Conservation (phyloP, 441 rosid genomes). For the Pelargonium citronellum region DNA sequence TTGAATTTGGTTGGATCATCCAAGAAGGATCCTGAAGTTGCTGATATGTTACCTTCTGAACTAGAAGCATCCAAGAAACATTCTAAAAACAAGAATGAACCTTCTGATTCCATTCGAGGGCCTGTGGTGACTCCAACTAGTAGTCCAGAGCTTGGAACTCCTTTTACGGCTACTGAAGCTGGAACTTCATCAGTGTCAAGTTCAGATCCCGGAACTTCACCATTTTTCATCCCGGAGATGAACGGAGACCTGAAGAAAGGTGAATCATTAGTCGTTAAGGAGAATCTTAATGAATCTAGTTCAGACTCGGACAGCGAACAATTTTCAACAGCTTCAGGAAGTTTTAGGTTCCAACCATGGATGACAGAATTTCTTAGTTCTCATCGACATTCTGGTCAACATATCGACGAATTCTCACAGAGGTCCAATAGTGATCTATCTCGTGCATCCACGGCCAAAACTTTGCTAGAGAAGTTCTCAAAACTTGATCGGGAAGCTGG, state of each 20-base stretch:
- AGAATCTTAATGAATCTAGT: conserved; percentile 50
- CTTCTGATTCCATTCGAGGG: conserved; percentile 51
- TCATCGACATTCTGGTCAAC: conserved; percentile 26
- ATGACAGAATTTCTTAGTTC: conserved; percentile 5
- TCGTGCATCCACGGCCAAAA: conserved; percentile 48
- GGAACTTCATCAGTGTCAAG: conserved; percentile 95
- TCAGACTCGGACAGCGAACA: conserved; percentile 82
- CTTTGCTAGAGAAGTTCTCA: conserved; percentile 64
- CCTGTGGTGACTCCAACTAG: conserved; percentile 85
- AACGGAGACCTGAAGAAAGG: conserved; percentile 60
- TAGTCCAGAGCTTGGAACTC: conserved; percentile 95
- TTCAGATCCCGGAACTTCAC: conserved; percentile 87
- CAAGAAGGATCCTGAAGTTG: conserved; percentile 41
- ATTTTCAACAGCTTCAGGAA: conserved; percentile 61
- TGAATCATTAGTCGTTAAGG: conserved; percentile 46
- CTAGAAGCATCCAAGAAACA: conserved; percentile 37
- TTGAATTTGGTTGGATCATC: conserved; percentile 79
- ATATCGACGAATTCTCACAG: conserved; percentile 44
- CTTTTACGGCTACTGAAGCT: conserved; percentile 80
- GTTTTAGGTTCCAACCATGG: conserved; percentile 57
- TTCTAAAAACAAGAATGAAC: conserved; percentile 36
- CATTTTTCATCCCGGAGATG: conserved; percentile 53
- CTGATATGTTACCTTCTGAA: conserved; percentile 36
- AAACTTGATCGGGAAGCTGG: conserved; percentile 57
- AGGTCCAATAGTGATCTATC: conserved; percentile 37